Evolutionary conservation across 2,329 filamentous ascomycete genomes (phyloP).

Genomic region (Berkeleyomyces basicola): DNA sequence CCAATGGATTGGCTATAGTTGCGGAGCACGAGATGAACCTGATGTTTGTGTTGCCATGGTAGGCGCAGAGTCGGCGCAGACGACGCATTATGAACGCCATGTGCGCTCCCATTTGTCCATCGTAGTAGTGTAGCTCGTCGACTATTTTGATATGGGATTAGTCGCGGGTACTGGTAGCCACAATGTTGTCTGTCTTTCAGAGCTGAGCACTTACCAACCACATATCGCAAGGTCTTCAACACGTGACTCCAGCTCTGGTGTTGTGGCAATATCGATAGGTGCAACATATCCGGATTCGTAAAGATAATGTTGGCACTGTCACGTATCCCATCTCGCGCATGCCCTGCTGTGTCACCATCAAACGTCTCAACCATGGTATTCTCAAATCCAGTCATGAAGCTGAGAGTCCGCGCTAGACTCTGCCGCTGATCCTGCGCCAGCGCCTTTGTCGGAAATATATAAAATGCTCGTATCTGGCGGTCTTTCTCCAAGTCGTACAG

Average conservation of each 20-base stretch:
- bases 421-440: conserved; percentile 85
- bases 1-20: conserved; percentile 79
- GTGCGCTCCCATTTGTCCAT: conserved; percentile 84
- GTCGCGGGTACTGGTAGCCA: background rate
- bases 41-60: conserved; percentile 68
- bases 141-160: conserved; percentile 25
- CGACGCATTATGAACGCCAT: conserved; percentile 90
- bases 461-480: conserved; percentile 66
- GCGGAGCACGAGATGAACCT: conserved; percentile 86
- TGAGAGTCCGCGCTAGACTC: conserved; percentile 70
- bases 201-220: conserved; percentile 41
- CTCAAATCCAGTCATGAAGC: conserved; percentile 63
- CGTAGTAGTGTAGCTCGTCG: conserved; percentile 89
- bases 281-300: conserved; percentile 96
- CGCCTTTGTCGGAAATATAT: conserved; percentile 96
- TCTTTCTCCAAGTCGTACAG: conserved; percentile 73
- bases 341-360: conserved; percentile 84
- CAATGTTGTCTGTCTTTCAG: background rate
- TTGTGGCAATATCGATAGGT: conserved; percentile 82
- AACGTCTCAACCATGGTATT: conserved; percentile 76
- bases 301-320: conserved; percentile 88
- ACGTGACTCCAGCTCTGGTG: conserved; percentile 82
- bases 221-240: conserved; percentile 73
- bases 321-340: conserved; percentile 58
- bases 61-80: conserved; percentile 71